A percentile compares a stretch with the other conserved stretches of the same genome.
Evolutionary conservation across 139 green algal species (phyloP).

Genomic region (Tetraselmis chui): DNA sequence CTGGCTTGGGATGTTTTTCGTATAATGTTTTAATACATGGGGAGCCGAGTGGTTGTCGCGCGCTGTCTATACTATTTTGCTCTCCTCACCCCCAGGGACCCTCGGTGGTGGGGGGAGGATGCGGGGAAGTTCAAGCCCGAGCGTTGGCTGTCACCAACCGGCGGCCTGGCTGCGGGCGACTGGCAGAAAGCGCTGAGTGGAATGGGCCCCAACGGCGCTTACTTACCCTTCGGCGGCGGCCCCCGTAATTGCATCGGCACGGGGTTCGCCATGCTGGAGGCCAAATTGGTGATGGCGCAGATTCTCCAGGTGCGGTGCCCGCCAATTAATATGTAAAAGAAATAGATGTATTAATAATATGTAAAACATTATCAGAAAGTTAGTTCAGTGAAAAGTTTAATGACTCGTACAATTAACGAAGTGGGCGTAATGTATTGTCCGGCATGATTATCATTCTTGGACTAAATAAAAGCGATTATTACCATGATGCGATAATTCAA

Average conservation of each 20-base stretch:
- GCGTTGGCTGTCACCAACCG: constrained; percentile 44
- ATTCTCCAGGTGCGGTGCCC: constrained; percentile 32
- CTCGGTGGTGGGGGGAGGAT: constrained; percentile 29
- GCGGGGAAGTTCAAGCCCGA: constrained; percentile 46
- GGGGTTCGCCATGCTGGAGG: constrained; percentile 86
- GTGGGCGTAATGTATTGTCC: not conserved
- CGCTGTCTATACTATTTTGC: too few relatives aligned
- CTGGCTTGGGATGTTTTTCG: too few relatives aligned
- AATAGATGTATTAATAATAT: too few relatives aligned
- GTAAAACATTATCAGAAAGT: too few relatives aligned
- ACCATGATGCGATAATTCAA: not conserved
- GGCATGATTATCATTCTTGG: not conserved
- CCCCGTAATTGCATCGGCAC: constrained; percentile 85
- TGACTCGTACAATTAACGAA: not conserved
- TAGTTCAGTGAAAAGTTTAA: too few relatives aligned
- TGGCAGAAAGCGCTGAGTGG: constrained; percentile 29
- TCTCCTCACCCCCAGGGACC: too few relatives aligned
- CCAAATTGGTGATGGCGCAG: constrained; percentile 58
- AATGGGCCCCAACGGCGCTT: constrained; percentile 56
- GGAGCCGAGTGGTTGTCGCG: too few relatives aligned
- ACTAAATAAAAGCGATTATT: not conserved
- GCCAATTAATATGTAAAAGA: not conserved
- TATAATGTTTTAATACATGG: too few relatives aligned
- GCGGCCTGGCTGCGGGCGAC: not conserved
- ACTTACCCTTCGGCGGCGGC: constrained; percentile 69